Evolutionary conservation across 306 rosid genomes (phyloP).

Genomic region (Quercus bicolor): DNA sequence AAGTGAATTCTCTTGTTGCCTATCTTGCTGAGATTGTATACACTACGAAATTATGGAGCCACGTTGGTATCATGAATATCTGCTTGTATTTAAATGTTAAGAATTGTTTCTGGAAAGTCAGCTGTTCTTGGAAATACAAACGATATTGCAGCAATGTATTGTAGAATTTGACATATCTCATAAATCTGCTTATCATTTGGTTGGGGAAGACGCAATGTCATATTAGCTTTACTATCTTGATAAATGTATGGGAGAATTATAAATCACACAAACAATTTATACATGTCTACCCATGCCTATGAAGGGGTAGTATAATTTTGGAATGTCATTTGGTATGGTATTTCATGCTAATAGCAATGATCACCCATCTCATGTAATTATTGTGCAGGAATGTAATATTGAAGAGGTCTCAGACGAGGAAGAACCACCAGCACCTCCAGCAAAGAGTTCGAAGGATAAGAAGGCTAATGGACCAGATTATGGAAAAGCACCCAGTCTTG

Average conservation of each 20-base stretch:
- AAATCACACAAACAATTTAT: neutral
- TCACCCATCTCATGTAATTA: constrained; percentile 14
- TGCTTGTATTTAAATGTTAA: neutral
- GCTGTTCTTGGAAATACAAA: neutral
- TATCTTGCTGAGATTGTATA: neutral
- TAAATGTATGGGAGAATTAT: neutral
- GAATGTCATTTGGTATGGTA: neutral
- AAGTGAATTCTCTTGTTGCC: neutral
- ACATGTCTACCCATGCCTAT: neutral
- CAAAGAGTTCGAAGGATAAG: constrained; percentile 87
- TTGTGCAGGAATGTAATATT: constrained; percentile 70
- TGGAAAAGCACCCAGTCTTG: constrained; percentile 63
- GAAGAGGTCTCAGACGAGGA: constrained; percentile 83
- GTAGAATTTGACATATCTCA: neutral
- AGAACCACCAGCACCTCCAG: constrained; percentile 56
- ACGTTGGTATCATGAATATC: neutral
- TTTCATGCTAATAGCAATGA: neutral
- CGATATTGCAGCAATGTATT: neutral
- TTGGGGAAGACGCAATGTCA: neutral
- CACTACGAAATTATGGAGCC: neutral
- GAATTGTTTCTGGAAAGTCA: neutral
- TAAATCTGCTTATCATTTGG: neutral
- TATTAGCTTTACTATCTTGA: neutral
- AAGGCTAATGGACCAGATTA: constrained; percentile 78
- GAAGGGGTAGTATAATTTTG: neutral